A percentile compares a stretch with the other conserved stretches of the same genome.
Conservation (phyloP, 1,284 basidiomycete genomes). For the Fomitopsis pinicola region DNA sequence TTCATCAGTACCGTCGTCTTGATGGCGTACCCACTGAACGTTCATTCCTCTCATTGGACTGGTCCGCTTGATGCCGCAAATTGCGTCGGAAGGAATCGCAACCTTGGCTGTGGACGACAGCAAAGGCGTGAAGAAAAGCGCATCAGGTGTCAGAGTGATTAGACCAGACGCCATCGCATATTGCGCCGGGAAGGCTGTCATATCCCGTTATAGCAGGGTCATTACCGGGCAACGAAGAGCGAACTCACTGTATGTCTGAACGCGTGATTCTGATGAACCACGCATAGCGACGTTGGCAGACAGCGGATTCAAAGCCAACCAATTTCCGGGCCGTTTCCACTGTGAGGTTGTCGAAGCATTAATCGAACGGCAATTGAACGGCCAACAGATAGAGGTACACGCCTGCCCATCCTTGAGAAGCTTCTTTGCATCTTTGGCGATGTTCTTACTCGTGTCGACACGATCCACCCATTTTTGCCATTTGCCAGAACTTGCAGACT, state of each 20-base stretch:
- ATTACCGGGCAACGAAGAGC: not conserved
- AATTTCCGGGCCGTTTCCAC: slow-evolving; percentile 24
- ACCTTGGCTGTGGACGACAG: slow-evolving; percentile 42
- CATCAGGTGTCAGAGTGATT: slow-evolving; percentile 47
- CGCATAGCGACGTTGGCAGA: slow-evolving; percentile 13
- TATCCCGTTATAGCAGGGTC: slow-evolving; percentile 1
- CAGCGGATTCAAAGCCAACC: slow-evolving; percentile 19
- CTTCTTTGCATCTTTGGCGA: slow-evolving; percentile 38
- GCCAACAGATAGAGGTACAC: slow-evolving; percentile 5
- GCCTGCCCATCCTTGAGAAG: slow-evolving; percentile 35
- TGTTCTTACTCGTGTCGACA: slow-evolving; percentile 40
- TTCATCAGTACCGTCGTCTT: slow-evolving; percentile 21
- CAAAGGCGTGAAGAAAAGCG: slow-evolving; percentile 53
- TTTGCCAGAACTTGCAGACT: slow-evolving; percentile 26
- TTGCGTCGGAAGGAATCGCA: slow-evolving; percentile 38
- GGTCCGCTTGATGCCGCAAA: slow-evolving; percentile 56
- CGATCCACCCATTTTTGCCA: slow-evolving; percentile 56
- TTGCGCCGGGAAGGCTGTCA: slow-evolving; percentile 57
- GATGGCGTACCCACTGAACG: slow-evolving; percentile 39
- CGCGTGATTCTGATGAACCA: slow-evolving; percentile 13
- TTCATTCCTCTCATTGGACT: slow-evolving; percentile 48
- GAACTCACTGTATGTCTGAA: slow-evolving; percentile 39
- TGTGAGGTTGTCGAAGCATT: not conserved
- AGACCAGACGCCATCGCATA: slow-evolving; percentile 50
- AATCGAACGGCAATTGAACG: not conserved